Base-by-base conservation (phyloP, 768 basidiomycete species). In the Boletus reticulatus region DNA sequence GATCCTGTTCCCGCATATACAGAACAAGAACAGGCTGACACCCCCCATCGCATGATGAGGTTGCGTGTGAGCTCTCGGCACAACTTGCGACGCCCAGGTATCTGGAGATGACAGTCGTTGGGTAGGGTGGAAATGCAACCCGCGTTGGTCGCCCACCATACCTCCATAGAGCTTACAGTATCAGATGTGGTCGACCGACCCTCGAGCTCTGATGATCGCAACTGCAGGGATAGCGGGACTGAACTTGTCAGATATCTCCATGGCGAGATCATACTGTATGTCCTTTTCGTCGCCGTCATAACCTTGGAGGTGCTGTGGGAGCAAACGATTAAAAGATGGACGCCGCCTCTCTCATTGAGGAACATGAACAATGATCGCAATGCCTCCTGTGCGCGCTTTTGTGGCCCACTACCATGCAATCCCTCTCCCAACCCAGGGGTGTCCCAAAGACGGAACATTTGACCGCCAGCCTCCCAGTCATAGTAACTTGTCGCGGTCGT, bases 11-110 rank as follows among this genome's bases (percentile, higher is more conserved):
- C 70, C 75, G 13, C 74, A 71, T 43, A 79, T 73, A 38, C 72
- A 72, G 56, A 71, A 78, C 14, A 79, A 47, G 3, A 79, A 73
- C 5, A 79, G 69, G 59, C 63, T 73, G 50, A 78, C 64, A 0
- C 78, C 78, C 0, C 66, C 72, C 19, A 59, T 49, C 24, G 44
- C 8, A 48, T 22, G 5, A 67, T 63, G 17, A 67, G 61, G 9
- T 52, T 41, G 48, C 61, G 66, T 22, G 55, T 57, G 50, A 60
- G 63, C 4, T 37, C 42, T 50, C 49, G 66, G 43, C 66, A 67
- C n/a, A 43, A 17, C n/a, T 43, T 54, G 50, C 54, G 60, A 47
- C 66, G 66, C 8, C 66, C 59, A 19, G 53, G 52, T n/a, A 61
- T 19, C n/a, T 51, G 50, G 4, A 66, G 66, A 50, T 65, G 55